A percentile compares a stretch with the other conserved stretches of the same genome.
Evolutionary conservation across 306 rosid genomes (phyloP).

Genomic region (Castanopsis chinensis): DNA sequence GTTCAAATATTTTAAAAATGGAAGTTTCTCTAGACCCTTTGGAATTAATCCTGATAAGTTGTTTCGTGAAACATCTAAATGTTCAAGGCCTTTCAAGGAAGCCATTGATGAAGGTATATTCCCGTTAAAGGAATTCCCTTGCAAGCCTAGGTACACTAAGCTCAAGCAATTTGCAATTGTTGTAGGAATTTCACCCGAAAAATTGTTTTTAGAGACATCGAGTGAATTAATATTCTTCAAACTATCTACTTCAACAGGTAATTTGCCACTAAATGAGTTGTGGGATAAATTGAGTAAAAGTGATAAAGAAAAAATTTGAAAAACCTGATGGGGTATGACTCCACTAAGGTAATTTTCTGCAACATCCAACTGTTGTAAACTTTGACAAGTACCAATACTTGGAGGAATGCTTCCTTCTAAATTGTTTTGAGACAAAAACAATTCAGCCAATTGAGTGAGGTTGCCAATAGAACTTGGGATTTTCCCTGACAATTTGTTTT

Average conservation of each 20-base stretch:
- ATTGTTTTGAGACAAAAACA: constrained; percentile 2
- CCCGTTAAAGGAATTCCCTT: constrained; percentile 21
- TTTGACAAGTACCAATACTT: constrained; percentile 14
- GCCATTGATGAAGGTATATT: constrained; percentile 35
- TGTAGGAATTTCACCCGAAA: constrained; percentile 30
- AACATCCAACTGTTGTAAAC: background rate
- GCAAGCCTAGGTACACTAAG: constrained; percentile 26
- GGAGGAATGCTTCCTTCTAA: constrained; percentile 36
- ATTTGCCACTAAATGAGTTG: constrained; percentile 23
- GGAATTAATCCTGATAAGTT: constrained; percentile 37
- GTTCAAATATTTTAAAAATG: constrained; percentile 20
- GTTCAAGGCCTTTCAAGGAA: constrained; percentile 24
- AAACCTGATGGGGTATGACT: constrained; percentile 20
- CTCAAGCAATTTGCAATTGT: constrained; percentile 21
- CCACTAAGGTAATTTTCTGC: constrained; percentile 23
- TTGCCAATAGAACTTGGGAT: constrained; percentile 27
- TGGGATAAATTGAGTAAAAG: constrained; percentile 19
- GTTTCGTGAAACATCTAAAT: constrained; percentile 34
- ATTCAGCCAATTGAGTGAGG: constrained; percentile 13
- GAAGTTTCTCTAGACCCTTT: constrained; percentile 4
- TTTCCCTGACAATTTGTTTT: constrained; percentile 26
- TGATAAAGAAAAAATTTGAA: constrained; percentile 14
- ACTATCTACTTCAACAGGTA: constrained; percentile 13
- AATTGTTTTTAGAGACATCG: constrained; percentile 26
- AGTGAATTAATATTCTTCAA: constrained; percentile 8